These are phyloP conservation scores for Cenchrus purpureus DNA, from an alignment of 176 grass and related monocot species.

Conservation along the genomic window DNA sequence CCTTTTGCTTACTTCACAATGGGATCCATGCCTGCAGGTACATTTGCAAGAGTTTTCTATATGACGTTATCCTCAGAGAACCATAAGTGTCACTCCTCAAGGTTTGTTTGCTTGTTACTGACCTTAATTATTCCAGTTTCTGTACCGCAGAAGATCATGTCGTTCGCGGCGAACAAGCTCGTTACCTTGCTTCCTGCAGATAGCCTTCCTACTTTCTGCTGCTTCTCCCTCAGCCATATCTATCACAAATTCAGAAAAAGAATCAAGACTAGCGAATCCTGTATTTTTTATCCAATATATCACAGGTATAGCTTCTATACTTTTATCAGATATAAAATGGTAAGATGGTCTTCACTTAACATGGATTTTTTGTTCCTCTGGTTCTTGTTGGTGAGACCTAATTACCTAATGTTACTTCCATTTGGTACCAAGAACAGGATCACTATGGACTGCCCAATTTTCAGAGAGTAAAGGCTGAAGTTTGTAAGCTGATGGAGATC, in stretches of 20 bases:
- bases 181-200: constrained; percentile 88
- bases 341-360: not conserved
- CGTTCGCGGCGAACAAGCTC: constrained; percentile 78
- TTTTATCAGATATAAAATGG: not conserved
- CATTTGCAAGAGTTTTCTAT: constrained; percentile 2
- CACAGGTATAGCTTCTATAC: not conserved
- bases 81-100: not conserved
- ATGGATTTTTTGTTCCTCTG: not conserved
- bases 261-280: constrained; percentile 29
- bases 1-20: constrained; percentile 28
- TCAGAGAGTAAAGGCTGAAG: not conserved
- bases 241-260: constrained; percentile 43
- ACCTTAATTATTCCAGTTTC: constrained; percentile 90
- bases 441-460: not conserved
- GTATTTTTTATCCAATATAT: constrained; percentile 2
- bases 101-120: constrained; percentile 28
- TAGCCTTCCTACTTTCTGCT: constrained; percentile 88
- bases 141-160: constrained; percentile 83
- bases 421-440: not conserved
- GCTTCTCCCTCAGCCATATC: constrained; percentile 96
- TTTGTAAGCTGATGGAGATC: not conserved
- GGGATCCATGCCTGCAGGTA: constrained; percentile 60
- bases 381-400: constrained; percentile 9
- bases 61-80: not conserved
- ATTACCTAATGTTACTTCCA: not conserved